Base-by-base conservation (phyloP, 306 rosid genomes). In the Vicia faba region DNA sequence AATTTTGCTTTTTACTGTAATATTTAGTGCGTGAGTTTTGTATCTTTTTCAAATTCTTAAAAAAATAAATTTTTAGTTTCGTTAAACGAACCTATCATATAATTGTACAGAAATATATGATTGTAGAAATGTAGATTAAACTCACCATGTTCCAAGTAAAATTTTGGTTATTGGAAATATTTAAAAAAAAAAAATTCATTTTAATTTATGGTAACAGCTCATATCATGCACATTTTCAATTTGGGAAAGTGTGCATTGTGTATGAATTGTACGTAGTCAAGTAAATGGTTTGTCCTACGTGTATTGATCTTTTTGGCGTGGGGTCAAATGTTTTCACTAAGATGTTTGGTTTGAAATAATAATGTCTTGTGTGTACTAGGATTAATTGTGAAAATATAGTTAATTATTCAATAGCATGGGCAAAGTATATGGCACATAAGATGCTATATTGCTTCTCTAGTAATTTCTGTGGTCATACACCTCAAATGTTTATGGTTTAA, bases 211-310 rank as follows among this genome's bases (percentile, higher is more conserved):
- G 7, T 7, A 33, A 33, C 62, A 56, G 62, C 40, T 56, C 62
- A 56, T 56, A 25, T 25, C 28, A 55, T 33, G 26, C 44, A 59
- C 25, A 15, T 23, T 33, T 33, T 33, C n/a, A 58, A 35, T 33
- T 4, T 53, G 33, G 59, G 35, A 53, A 20, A 31, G 35, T 53
- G 59, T 53, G 35, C 33, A 23, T 53, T 53, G 59, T 11, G 8
- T 2, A 23, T 7, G 23, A 62, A 20, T 62, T 19, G 38, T 28
- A 55, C 61, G 33, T 61, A 38, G 28, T 19, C 66, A 18, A 36
- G 15, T 60, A 38, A 28, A 8, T 49, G 44, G 13, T 11, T 55
- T 55, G 35, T 55, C 61, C 16, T 55, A 55, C 61, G n/a, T 60
- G 15, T 60, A 16, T 36, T 36, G 48, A 18, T 36, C 66, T 60